These are phyloP conservation scores for Licmophora abbreviata DNA, from an alignment of 108 stramenopile species.

Conservation along the genomic window DNA sequence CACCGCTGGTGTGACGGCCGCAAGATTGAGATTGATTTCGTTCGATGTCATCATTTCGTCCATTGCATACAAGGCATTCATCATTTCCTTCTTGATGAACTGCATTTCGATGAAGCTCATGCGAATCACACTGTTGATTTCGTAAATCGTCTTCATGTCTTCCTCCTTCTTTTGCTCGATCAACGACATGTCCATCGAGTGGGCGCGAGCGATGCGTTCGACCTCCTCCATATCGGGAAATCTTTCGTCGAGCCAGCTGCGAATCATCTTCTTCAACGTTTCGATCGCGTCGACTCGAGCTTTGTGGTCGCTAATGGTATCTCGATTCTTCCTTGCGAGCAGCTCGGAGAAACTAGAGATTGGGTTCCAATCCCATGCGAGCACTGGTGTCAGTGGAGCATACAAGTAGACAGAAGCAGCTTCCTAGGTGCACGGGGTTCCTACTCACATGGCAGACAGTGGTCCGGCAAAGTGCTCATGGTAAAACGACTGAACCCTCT, in stretches of 20 bases:
- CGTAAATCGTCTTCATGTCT: constrained; percentile 71
- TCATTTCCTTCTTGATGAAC: constrained; percentile 87
- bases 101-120: constrained; percentile 90
- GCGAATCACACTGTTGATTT: constrained; percentile 68
- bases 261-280: constrained; percentile 77
- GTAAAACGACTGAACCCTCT: constrained; percentile 39
- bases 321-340: constrained; percentile 45
- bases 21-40: constrained; percentile 83
- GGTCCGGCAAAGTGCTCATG: constrained; percentile 65
- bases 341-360: constrained; percentile 34
- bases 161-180: constrained; percentile 74
- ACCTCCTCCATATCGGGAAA: constrained; percentile 61
- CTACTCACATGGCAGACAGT: constrained; percentile 40
- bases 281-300: constrained; percentile 61
- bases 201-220: constrained; percentile 37
- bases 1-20: constrained; percentile 80
- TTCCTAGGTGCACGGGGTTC: not conserved
- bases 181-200: constrained; percentile 76
- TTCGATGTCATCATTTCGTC: constrained; percentile 81
- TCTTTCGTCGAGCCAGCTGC: constrained; percentile 82
- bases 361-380: not conserved
- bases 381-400: not conserved
- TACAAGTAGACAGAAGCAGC: not conserved
- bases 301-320: constrained; percentile 66
- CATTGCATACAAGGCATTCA: constrained; percentile 83